A percentile compares a stretch with the other conserved stretches of the same genome.
Evolutionary conservation across 1,284 basidiomycete species (phyloP).

Genomic region (Stygiomarasmius scandens): DNA sequence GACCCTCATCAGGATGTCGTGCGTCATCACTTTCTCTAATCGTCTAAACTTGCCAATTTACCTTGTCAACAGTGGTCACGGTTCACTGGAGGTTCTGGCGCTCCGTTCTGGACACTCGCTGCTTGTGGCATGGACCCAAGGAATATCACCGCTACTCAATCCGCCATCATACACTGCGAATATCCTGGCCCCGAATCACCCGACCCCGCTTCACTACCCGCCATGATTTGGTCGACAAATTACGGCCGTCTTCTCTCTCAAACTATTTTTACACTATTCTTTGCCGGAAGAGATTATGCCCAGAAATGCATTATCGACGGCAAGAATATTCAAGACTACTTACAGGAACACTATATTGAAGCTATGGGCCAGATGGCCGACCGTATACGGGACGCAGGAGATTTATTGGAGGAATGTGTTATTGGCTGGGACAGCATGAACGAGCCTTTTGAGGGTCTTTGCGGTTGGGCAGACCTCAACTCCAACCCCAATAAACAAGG

Average conservation of each 20-base stretch:
- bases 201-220: constrained; percentile 76
- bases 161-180: constrained; percentile 89
- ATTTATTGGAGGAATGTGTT: constrained; percentile 83
- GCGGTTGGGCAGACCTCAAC: constrained; percentile 78
- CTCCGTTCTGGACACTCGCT: constrained; percentile 92
- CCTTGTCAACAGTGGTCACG: constrained; percentile 81
- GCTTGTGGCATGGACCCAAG: constrained; percentile 92
- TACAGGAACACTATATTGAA: constrained; percentile 84
- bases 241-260: constrained; percentile 88
- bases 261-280: constrained; percentile 94
- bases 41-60: neutral
- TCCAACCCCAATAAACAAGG: constrained; percentile 67
- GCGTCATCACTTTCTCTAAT: constrained; percentile 37
- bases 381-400: constrained; percentile 72
- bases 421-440: constrained; percentile 98
- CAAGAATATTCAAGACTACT: constrained; percentile 91
- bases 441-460: constrained; percentile 89
- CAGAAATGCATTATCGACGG: constrained; percentile 93
- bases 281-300: constrained; percentile 87
- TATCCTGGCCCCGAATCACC: constrained; percentile 69
- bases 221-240: constrained; percentile 98
- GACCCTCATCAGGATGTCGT: constrained; percentile 97
- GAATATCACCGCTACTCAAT: constrained; percentile 82
- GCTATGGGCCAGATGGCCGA: constrained; percentile 80
- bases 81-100: constrained; percentile 95